phyloP scores from a whole-genome alignment of 306 rosid genomes.

The Rosa multiflora region DNA sequence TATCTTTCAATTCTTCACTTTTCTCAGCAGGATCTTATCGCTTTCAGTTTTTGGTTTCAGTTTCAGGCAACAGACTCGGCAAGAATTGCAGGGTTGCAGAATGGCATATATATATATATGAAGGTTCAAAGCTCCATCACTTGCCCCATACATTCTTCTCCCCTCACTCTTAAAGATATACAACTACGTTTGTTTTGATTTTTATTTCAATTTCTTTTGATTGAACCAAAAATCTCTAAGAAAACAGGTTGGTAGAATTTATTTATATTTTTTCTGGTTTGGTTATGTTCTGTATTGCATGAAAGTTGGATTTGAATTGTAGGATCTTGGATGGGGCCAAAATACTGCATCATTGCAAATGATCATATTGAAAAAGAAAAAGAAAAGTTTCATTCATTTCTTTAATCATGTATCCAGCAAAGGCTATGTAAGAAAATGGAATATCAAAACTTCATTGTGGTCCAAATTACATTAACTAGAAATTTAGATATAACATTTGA shows the following conservation, averaged over 20 bases:
- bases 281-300: conserved; percentile 9
- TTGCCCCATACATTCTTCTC: conserved; percentile 86
- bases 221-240: neutral
- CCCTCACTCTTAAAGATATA: conserved; percentile 39
- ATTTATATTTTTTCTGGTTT: conserved; percentile 5
- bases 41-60: conserved; percentile 49
- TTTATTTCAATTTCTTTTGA: neutral
- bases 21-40: conserved; percentile 53
- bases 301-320: conserved; percentile 1
- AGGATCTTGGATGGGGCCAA: conserved; percentile 4
- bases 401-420: neutral
- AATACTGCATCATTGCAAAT: conserved; percentile 9
- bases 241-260: neutral
- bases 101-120: conserved; percentile 37
- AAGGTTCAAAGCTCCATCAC: conserved; percentile 67
- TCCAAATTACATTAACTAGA: neutral
- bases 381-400: neutral
- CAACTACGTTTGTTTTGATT: neutral
- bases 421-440: neutral
- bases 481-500: neutral
- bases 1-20: conserved; percentile 8
- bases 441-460: neutral
- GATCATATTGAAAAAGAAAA: neutral
- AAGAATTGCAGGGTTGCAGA: conserved; percentile 54
- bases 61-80: conserved; percentile 53